Percentiles rank a stretch among this genome's conserved stretches.
phyloP scores from a whole-genome alignment of 2,329 filamentous ascomycete species.

The Pseudogymnoascus sp. region DNA sequence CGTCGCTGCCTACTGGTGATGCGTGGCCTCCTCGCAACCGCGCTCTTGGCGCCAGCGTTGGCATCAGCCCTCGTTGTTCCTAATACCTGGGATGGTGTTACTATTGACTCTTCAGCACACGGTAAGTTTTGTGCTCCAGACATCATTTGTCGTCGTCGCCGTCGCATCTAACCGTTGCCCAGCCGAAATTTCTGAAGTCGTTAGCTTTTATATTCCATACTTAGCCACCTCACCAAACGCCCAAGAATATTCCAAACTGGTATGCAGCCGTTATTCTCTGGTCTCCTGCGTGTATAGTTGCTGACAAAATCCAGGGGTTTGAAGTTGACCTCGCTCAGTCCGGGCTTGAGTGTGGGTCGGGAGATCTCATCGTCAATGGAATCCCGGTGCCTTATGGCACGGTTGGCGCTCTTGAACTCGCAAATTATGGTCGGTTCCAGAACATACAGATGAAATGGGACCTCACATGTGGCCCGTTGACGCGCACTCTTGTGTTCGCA shows the following conservation, averaged over 20 bases:
- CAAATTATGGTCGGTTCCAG: neutral
- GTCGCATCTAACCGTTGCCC: neutral
- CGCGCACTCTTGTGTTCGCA: neutral
- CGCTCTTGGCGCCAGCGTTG: constrained; percentile 6
- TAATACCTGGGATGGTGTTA: neutral
- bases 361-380: constrained; percentile 1
- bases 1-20: neutral
- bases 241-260: neutral
- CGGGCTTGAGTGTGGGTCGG: neutral
- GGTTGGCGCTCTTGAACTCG: neutral
- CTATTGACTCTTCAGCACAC: neutral
- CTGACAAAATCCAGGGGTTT: neutral
- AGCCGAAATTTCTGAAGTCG: neutral
- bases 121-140: neutral
- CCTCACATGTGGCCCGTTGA: neutral
- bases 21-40: constrained; percentile 2
- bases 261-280: neutral
- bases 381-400: neutral
- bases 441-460: neutral
- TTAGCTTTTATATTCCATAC: neutral
- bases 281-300: neutral
- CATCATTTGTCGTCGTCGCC: neutral
- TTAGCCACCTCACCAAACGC: neutral
- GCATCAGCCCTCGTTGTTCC: constrained; percentile 5
- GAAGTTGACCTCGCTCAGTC: neutral